Evolutionary conservation across 2,329 filamentous ascomycete species (phyloP), one percentile per base, ranked within the genome.

Genomic region (Fusarium concolor): DNA sequence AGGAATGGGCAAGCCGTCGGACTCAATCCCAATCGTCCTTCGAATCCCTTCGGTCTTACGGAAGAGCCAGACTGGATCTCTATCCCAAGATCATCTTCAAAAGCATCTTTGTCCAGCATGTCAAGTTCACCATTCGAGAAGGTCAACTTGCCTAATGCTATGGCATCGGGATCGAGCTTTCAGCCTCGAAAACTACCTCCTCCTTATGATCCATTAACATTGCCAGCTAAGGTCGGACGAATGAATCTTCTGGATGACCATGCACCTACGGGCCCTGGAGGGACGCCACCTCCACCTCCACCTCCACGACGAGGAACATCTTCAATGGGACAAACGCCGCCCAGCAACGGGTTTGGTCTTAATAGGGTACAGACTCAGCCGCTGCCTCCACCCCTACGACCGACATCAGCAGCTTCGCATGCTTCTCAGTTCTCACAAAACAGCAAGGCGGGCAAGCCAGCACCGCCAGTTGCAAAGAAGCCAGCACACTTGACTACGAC

Each of bases 21-120:
- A 4, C 85, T 92, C 22, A 97, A 97, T 76, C 88, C 90, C 2
- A 85, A 88, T 31, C 87, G 92, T 46, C 87, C 89, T 14, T 88
- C 91, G 1, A 98, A 98, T 73, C 96, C 96, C 0, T 98, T 96
- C 77, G 86, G 85, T 2, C 83, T 86, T 1, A 89, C 87, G 3
- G 85, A 90, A 31, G 92, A 97, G 77, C 87, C 90, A 11, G 94
- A 97, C 74, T 98, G 96, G 96, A 88, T 97, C 41, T 85, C 85
- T 5, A 82, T 90, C 8, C 84, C 87, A 22, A 81, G 86, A 31
- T 80, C 84, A 5, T 81, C 83, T 41, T 86, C 86, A 17, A 83
- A 85, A 37, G 77, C 86, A 29, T 86, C 85, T 1, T 81, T 85
- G 0, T 87, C 85, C 3, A 87, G 84, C 74, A 83, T 89, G 62